Conservation (phyloP, 495 filamentous ascomycete genomes). For the Niebla homalea region DNA sequence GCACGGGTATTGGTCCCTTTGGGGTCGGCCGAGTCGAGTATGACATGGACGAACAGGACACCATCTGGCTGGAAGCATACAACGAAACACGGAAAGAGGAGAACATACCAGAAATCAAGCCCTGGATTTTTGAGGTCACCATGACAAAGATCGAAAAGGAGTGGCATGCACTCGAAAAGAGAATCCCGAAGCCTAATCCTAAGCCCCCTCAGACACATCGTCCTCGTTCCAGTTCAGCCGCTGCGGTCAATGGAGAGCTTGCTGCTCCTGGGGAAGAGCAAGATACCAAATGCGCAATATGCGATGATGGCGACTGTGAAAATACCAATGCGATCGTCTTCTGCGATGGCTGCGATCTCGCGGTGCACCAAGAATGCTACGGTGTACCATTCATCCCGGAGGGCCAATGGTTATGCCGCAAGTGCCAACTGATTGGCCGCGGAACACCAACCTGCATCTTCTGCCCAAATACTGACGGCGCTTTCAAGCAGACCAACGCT, state of each 20-base stretch:
- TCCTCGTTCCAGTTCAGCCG: conserved; percentile 80
- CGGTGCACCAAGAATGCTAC: conserved; percentile 98
- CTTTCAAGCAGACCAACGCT: conserved; percentile 94
- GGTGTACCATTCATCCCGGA: conserved; percentile 97
- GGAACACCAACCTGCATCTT: conserved; percentile 93
- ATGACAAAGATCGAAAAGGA: conserved; percentile 99
- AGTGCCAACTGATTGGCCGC: conserved; percentile 88
- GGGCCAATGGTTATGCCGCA: conserved; percentile 95
- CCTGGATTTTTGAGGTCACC: conserved; percentile 88
- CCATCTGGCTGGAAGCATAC: conserved; percentile 80
- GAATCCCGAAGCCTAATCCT: conserved; percentile 88
- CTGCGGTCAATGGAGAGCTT: conserved; percentile 80
- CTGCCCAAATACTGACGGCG: conserved; percentile 92
- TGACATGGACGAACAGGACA: conserved; percentile 99
- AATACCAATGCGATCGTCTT: conserved; percentile 99
- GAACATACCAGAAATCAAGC: conserved; percentile 68
- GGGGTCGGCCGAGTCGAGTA: conserved; percentile 79
- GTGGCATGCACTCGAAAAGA: conserved; percentile 90
- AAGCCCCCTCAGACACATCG: conserved; percentile 89
- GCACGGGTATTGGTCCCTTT: conserved; percentile 30
- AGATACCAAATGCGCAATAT: conserved; percentile 94
- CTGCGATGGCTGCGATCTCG: conserved; percentile 94
- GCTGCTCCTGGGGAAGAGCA: conserved; percentile 77
- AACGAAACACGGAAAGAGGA: conserved; percentile 62
- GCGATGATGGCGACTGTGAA: conserved; percentile 96